Base-by-base conservation (phyloP, 352 stramenopile species). In the Blastocystis sp. region DNA sequence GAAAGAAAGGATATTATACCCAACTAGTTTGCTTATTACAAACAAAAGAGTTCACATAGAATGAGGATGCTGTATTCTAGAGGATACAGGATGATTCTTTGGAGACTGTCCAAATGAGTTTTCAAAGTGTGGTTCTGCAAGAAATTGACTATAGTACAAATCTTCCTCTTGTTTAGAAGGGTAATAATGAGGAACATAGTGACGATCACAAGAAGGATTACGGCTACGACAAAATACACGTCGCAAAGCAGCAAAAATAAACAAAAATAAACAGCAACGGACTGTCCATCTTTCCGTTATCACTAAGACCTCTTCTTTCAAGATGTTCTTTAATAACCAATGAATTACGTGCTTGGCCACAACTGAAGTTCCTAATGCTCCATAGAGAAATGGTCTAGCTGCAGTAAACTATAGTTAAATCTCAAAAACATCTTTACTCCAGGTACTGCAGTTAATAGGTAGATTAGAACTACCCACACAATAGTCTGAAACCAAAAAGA, bases 401-500 rank as follows among this genome's bases (percentile, higher is more conserved):
- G 27, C 15, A 1, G 11, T 37, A 22, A 84, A 53, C 73, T 84
- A 69, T 35, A 69, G 54, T 22, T 56, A 54, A 66, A 4, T 7
- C 3, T 17, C 22, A 42, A 56, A 5, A 37, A 0, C 54, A 9
- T 19, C 66, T 15, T 11, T 15, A 78, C 66, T 53, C n/a, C 33
- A 24, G 37, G 33, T 57, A 78, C 44, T 5, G 66, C n/a, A 9
- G 66, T 78, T 24, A 78, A 51, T 13, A 78, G 44, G 6, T 37
- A 53, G 17, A 78, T 53, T 6, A 78, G 66, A 42, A 78, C 5
- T 22, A 51, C 24, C 66, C 66, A 78, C 15, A 78, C 33, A 22
- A 78, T 59, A 51, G 66, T 58, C 66, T 54, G 66, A 42, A 78
- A 35, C 24, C 66, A 53, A 57, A 53, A 57, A 4, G 66, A 78